These are phyloP conservation scores for Hyaloscypha bicolor DNA, from an alignment of 495 filamentous ascomycete species.

Conservation along the genomic window DNA sequence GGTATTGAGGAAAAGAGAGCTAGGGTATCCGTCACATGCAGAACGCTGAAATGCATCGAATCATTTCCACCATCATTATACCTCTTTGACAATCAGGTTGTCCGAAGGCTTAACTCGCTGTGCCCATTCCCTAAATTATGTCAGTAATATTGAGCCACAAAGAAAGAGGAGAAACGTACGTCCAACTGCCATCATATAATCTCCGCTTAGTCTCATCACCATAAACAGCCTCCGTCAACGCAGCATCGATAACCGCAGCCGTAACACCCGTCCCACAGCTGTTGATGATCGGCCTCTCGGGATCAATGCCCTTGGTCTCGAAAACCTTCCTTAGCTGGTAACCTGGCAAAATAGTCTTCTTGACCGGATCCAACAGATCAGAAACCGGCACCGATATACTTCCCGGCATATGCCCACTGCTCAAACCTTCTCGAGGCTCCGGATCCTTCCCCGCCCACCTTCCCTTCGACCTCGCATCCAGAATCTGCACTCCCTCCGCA, in stretches of 20 bases:
- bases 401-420: conserved; percentile 89
- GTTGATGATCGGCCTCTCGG: conserved; percentile 81
- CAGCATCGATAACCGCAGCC: conserved; percentile 89
- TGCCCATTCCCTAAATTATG: conserved; percentile 68
- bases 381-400: conserved; percentile 82
- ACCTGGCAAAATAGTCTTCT: conserved; percentile 74
- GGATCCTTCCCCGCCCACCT: conserved; percentile 82
- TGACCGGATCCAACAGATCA: conserved; percentile 77
- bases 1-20: conserved; percentile 19
- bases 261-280: conserved; percentile 95
- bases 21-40: conserved; percentile 32
- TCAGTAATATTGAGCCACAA: conserved; percentile 14
- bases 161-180: conserved; percentile 60
- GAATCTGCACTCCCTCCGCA: conserved; percentile 76
- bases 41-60: conserved; percentile 30
- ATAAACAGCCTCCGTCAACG: conserved; percentile 76
- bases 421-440: conserved; percentile 84
- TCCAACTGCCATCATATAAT: conserved; percentile 97
- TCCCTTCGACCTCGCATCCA: conserved; percentile 82
- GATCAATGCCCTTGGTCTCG: conserved; percentile 72
- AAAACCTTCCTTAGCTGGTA: conserved; percentile 78
- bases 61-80: conserved; percentile 1
- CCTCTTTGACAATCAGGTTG: conserved; percentile 51
- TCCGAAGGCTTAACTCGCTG: conserved; percentile 64
- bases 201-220: conserved; percentile 66